Percentiles rank a stretch among this genome's conserved stretches.
Evolutionary conservation across 2,329 filamentous ascomycete species (phyloP).

Genomic region (Leptographium lundbergii): DNA sequence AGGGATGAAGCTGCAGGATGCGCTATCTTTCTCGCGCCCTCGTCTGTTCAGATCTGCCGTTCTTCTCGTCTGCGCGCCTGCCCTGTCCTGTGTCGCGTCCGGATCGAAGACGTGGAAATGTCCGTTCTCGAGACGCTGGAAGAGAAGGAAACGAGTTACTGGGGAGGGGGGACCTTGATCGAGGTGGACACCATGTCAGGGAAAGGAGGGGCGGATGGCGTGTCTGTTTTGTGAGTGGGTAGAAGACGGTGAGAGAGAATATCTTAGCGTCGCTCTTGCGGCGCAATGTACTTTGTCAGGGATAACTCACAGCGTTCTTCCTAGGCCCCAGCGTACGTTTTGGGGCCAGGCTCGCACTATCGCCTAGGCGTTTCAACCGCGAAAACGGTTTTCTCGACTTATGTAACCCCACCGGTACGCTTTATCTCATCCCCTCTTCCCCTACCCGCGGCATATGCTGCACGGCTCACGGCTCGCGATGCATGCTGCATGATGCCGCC

Average conservation of each 20-base stretch:
- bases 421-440: not conserved
- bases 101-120: not conserved
- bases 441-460: not conserved
- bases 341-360: not conserved
- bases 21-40: not conserved
- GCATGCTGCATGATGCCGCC: not conserved
- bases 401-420: not conserved
- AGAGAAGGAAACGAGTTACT: constrained; percentile 1
- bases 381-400: not conserved
- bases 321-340: no score
- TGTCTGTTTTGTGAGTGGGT: not conserved
- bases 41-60: not conserved
- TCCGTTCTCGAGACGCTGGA: not conserved
- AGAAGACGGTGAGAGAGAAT: not conserved
- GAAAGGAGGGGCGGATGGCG: constrained; percentile 2
- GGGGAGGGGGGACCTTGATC: not conserved
- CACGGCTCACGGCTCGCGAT: not conserved
- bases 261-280: not conserved
- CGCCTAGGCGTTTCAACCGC: not conserved
- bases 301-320: not conserved
- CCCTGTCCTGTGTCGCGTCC: not conserved
- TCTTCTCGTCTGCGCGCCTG: not conserved
- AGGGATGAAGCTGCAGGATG: not conserved
- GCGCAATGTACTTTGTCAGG: not conserved
- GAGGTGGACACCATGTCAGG: not conserved